Base-by-base conservation (phyloP, 768 basidiomycete species). In the Holtermanniella nyarrowii region DNA sequence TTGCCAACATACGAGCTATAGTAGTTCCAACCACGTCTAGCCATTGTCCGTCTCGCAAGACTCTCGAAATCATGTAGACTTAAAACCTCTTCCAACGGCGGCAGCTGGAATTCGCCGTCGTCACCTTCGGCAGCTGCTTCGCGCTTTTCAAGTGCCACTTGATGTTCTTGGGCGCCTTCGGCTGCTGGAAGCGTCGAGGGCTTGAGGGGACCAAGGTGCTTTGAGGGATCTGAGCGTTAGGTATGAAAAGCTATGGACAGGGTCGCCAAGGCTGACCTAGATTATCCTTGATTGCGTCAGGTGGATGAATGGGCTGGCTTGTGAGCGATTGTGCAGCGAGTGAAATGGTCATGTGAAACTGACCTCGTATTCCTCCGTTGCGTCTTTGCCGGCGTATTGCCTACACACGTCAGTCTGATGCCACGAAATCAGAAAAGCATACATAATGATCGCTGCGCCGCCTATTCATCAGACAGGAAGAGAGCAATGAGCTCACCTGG, bases 31-130 rank as follows among this genome's bases (percentile, higher is more conserved):
- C 87, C 87, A 58, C 82, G 85, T 63, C 80, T 76, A 3, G 82
- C 80, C 51, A 96, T 76, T 2, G 85, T 75, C 48, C 80, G 77
- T 62, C 78, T 79, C 7, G 89, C 89, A 20, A 86, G 78, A 24
- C 76, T 86, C 78, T 93, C 88, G 72, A 96, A 83, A 56, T 95
- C 89, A 31, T 76, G 76, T 57, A 93, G 68, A 62, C 76, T 87
- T 26, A 93, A 72, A 48, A 90, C 83, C 57, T 81, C 55, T 44
- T 63, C 66, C 26, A 68, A 31, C 22, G 58, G 44, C 13, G 66
- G 66, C 47, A 63, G 62, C 44, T 61, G 55, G 40, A 61, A 61
- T 43, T 65, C 63, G 25, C 59, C 59, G 3, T 52, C 47, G 37
- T 13, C 52, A 26, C 58, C 51, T 16, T 18, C 27, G 4, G 41